Base-by-base conservation (phyloP, 2,329 filamentous ascomycete species). In the Coniochaeta sp. region DNA sequence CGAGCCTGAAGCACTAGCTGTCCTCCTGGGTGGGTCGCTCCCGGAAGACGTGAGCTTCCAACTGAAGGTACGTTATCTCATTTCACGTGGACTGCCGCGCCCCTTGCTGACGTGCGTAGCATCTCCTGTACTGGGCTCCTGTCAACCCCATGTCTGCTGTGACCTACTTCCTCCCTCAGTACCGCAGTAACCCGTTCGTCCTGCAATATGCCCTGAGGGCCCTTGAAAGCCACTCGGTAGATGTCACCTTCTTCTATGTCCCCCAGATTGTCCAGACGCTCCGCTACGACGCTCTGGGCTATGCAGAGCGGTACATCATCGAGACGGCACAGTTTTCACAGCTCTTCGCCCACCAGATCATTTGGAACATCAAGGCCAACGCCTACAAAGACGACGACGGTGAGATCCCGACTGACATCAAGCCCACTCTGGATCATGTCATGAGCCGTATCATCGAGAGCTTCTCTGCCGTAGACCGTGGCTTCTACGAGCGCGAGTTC, bases 341-440 rank as follows among this genome's bases (percentile, higher is more conserved):
- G 67, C 74, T 97, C 8, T 99, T 99, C 68, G 92, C 95, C 2
- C 95, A 99, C 67, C 94, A 99, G 63, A 97, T 99, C 59, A 99
- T 99, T 65, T 99, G 95, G 94, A 99, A 99, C 67, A 99, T 99
- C 87, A 99, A 97, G 67, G 94, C 94, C 28, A 99, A 99, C 67
- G 89, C 91, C 1, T 99, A 89, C 77, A 99, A 96, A 67, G 95
- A 99, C 58, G 92, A 99, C 61, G 90, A 96, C 58, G 91, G 87
- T 13, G 83, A 87, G 61, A 81, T 95, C 56, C 91, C 94, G 18
- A 94, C 99, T 67, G 81, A 84, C 3, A 87, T 96, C 63, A 99
- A 99, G 66, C 92, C 94, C 3, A 94, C 87, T 0, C 79, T 99
- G 3, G 95, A 99, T 70, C 83, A 84, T 51, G 94, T 99, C 58